These are phyloP conservation scores for Setaria italica DNA, from an alignment of 202 grass and related monocot genomes.

Conservation along the genomic window DNA sequence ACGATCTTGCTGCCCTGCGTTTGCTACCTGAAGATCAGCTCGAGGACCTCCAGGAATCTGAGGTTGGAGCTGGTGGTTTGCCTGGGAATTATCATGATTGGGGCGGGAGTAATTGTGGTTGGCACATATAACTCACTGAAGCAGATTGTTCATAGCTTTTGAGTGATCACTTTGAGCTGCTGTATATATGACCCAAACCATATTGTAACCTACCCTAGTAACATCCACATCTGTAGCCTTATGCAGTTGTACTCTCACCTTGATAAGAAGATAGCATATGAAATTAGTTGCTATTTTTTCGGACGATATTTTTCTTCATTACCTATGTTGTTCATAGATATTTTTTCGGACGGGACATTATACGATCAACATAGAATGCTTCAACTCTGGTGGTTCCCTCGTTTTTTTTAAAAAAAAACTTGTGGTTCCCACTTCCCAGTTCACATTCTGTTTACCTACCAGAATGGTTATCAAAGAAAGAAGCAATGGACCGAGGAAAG, in stretches of 20 bases:
- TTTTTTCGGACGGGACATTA: not conserved
- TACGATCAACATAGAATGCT: not conserved
- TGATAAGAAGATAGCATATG: not conserved
- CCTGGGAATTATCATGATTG: slow-evolving; percentile 55
- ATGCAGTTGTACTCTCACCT: not conserved
- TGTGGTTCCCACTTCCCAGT: not conserved
- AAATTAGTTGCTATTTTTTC: not conserved
- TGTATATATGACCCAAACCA: not conserved
- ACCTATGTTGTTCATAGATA: no score
- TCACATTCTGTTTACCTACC: not conserved
- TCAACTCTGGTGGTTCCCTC: not conserved
- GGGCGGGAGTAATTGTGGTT: slow-evolving; percentile 51
- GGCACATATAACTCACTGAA: slow-evolving; percentile 81
- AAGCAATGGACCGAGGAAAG: not conserved
- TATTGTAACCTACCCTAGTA: not conserved
- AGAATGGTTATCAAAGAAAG: no score
- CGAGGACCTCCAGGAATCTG: slow-evolving; percentile 50
- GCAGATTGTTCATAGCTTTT: slow-evolving; percentile 66
- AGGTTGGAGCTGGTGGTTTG: slow-evolving; percentile 58
- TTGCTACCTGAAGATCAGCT: slow-evolving; percentile 84
- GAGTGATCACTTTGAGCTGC: not conserved
- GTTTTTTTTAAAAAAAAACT: not conserved
- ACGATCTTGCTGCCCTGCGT: slow-evolving; percentile 76
- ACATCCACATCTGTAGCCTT: not conserved
- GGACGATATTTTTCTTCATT: no score